A percentile compares a stretch with the other conserved stretches of the same genome.
Evolutionary conservation across 768 basidiomycete species (phyloP).

Genomic region (Multifurca ochricompacta): DNA sequence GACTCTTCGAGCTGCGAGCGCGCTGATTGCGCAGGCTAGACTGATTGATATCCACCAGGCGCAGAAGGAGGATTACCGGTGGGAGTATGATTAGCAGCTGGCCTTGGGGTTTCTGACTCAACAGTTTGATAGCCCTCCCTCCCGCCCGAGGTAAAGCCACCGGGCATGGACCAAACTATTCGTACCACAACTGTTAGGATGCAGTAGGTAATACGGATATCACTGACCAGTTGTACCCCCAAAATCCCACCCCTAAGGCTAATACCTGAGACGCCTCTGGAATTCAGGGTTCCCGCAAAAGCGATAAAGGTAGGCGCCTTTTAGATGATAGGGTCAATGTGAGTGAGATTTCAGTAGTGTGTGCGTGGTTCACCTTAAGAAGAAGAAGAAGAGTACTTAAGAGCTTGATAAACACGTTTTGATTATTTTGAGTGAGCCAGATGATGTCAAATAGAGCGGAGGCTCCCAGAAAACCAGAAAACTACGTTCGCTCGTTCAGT

Average conservation of each 20-base stretch:
- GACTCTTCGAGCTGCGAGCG: background rate
- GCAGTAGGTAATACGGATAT: background rate
- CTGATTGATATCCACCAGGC: conserved; percentile 30
- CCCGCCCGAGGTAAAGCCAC: conserved; percentile 31
- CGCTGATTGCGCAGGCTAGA: conserved; percentile 18
- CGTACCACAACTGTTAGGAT: background rate
- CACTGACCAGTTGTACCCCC: conserved; percentile 30
- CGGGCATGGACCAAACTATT: conserved; percentile 39
- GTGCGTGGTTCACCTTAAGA: conserved; percentile 29
- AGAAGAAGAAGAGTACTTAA: conserved; percentile 36
- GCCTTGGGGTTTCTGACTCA: conserved; percentile 23
- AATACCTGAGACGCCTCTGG: conserved; percentile 31
- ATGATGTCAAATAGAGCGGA: conserved; percentile 65
- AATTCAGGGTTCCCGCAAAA: conserved; percentile 29
- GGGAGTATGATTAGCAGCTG: conserved; percentile 23
- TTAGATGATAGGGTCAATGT: background rate
- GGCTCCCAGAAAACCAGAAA: conserved; percentile 50
- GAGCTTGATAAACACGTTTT: conserved; percentile 47
- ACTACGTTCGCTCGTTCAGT: conserved; percentile 33
- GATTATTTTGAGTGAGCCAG: conserved; percentile 54
- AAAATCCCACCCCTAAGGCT: conserved; percentile 29
- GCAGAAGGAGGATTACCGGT: conserved; percentile 20
- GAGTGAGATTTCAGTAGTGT: background rate
- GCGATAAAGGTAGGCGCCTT: conserved; percentile 33
- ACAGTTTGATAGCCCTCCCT: conserved; percentile 33